Base-by-base conservation (phyloP, 2,329 filamentous ascomycete genomes). In the Chrysosporium keratinophilum region DNA sequence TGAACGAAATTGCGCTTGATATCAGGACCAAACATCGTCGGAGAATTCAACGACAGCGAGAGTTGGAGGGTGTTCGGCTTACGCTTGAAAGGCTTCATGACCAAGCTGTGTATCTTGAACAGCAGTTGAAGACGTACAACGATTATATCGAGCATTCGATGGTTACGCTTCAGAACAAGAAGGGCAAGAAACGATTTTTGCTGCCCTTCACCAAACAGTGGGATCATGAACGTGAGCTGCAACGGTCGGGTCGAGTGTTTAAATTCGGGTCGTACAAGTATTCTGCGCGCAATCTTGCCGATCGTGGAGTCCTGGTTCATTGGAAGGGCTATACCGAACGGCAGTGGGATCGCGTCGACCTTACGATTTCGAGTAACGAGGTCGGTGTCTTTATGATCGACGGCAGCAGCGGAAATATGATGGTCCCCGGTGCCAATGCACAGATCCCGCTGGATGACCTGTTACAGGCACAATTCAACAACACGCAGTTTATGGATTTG, bases 121-220 rank as follows among this genome's bases (percentile, higher is more conserved):
- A 89, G 62, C 93, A 98, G 72, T 81, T 95, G 57, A 95, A 95
- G 77, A 93, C 85, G 60, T 98, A 98, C 73, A 95, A 98, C 67
- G 89, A 98, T 73, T 98, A 98, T 71, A 95, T 98, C 65, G 94
- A 98, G 73, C 90, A 95, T 69, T 91, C 93, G 47, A 96, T 98
- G 88, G 79, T 90, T 56, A 98, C 94, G 3, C 77, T 98, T 55
- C 93, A 97, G 70, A 95, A 87, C 72, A 95, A 96, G 71, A 96
- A 96, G 72, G 90, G 85, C 58, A 94, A 94, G 74, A 95, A 94
- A 70, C 82, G 86, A 51, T 96, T 96, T 77, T 78, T 96, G 54
- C 80, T 98, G 69, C 93, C 93, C 12, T 98, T 98, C 69, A 96
- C 91, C 20, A 95, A 95, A 66, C 93, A 98, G 70, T 98, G 95